These are phyloP conservation scores for Thamnidium elegans DNA, from an alignment of 192 early-diverging fungal species.

Conservation along the genomic window DNA sequence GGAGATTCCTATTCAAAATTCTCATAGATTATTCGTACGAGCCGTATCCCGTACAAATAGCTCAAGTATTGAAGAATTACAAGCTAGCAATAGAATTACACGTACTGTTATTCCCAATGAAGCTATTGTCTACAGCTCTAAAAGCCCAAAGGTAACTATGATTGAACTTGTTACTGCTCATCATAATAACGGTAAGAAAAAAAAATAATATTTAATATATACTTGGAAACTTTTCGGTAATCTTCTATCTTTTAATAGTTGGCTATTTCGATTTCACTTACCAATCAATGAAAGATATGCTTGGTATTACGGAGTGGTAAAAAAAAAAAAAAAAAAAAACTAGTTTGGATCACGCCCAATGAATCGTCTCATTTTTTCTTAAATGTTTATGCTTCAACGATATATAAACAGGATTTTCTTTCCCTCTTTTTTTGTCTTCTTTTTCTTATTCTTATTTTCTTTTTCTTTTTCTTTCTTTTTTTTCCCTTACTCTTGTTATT, in stretches of 20 bases:
- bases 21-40: slow-evolving; percentile 32
- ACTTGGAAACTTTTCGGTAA: too few relatives aligned
- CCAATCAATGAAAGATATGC: slow-evolving; percentile 26
- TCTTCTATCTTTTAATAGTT: slow-evolving; percentile 18
- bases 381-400: not conserved
- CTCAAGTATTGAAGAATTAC: not conserved
- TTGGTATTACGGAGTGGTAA: not conserved
- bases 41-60: slow-evolving; percentile 16
- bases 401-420: not conserved
- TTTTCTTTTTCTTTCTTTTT: slow-evolving; percentile 1
- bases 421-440: slow-evolving; percentile 1
- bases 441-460: slow-evolving; percentile 1
- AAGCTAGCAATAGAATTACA: slow-evolving; percentile 1
- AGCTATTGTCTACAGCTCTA: slow-evolving; percentile 18
- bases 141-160: not conserved
- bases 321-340: not conserved
- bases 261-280: slow-evolving; percentile 35
- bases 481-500: not conserved
- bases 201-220: not conserved
- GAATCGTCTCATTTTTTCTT: slow-evolving; percentile 14
- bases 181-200: slow-evolving; percentile 38
- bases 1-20: slow-evolving; percentile 35
- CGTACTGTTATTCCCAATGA: slow-evolving; percentile 20
- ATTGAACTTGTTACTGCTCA: slow-evolving; percentile 23
- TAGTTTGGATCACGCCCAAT: not conserved